Evolutionary conservation across 169 alveolate genomes (phyloP), one percentile per base, ranked within the genome.

Genomic region (Plasmodium berghei): DNA sequence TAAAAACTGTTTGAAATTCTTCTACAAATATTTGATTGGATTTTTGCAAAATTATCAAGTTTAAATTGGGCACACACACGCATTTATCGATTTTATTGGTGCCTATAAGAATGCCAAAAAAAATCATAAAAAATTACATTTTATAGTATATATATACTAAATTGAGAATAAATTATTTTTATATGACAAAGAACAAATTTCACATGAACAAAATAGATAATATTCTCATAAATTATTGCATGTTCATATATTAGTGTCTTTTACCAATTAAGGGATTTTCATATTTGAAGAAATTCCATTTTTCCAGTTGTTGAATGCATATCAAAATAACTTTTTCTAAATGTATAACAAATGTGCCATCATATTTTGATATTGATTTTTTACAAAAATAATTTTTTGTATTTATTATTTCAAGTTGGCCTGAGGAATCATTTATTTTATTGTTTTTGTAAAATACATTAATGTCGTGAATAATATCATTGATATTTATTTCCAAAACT

Each of bases 281-380:
- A 63, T 80, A 61, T 71, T 62, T 70, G 73, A 80, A 69, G 5
- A 80, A 24, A 26, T 40, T 67, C 90, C 90, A 80, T 40, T 64
- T 63, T 10, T 54, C 34, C 24, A 59, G 55, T 14, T 72, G 26
- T 12, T 59, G 66, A 10, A 42, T 9, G 42, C 90, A 80, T 34
- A 80, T 80, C 34, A 80, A 80, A 12, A 80, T 67, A 72, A 67
- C 48, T 63, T 26, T 66, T 40, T 66, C 90, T 40, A 80, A 18
- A 20, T 80, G 42, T 18, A 80, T 80, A 22, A 83, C 61, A 59
- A 66, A 70, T 80, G 90, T 62, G 20, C 52, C 61, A 54, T 71
- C 49, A 55, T 20, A 80, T 10, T 80, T 66, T 28, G 85, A 62
- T 61, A 80, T 54, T 59, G 72, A 16, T 67, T 83, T 80, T 56